Conservation (phyloP, 2,329 filamentous ascomycete species). For the Aspergillus costaricaensis region DNA sequence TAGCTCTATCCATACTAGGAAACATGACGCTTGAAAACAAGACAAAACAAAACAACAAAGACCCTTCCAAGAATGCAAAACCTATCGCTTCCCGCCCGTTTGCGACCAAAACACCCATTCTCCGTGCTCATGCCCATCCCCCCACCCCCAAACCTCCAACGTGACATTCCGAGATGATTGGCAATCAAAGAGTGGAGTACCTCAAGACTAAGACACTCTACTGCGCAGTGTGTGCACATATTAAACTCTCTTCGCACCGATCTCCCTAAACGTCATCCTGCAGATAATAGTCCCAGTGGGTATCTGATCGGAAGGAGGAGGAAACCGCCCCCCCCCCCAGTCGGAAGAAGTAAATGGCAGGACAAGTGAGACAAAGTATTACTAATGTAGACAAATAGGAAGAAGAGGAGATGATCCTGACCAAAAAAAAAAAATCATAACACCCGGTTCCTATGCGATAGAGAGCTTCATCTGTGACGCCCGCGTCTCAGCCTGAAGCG, state of each 20-base stretch:
- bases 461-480: conserved; percentile 9
- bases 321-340: not conserved
- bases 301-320: not conserved
- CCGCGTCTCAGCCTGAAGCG: conserved; percentile 9
- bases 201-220: not conserved
- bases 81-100: not conserved
- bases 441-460: not conserved
- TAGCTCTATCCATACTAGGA: not conserved
- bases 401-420: not conserved
- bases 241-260: not conserved
- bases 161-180: not conserved
- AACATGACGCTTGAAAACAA: not conserved
- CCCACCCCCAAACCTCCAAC: not conserved
- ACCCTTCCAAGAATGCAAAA: not conserved
- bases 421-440: not conserved
- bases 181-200: conserved; percentile 1
- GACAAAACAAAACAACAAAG: not conserved
- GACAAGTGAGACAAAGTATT: not conserved
- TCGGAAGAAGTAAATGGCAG: not conserved
- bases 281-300: conserved; percentile 13
- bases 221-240: not conserved
- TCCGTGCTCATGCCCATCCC: not conserved
- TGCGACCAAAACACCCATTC: not conserved
- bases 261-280: conserved; percentile 21
- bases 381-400: not conserved